Conservation (phyloP, 257 asterid genomes). For the Penstemon eatonii region DNA sequence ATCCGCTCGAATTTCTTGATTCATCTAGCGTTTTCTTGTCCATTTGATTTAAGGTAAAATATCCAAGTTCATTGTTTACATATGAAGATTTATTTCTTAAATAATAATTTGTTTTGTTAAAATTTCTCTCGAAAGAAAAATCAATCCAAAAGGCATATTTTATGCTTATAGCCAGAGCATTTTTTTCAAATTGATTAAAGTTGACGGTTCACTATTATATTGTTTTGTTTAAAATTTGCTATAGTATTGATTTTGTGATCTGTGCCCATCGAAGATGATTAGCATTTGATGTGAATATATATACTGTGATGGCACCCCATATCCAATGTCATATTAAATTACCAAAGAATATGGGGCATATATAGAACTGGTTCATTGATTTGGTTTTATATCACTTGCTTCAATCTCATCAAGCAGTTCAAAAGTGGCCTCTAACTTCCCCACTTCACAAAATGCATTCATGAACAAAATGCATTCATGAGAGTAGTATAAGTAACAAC, state of each 20-base stretch:
- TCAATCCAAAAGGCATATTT: too few relatives aligned
- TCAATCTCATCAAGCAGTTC: slow-evolving; percentile 57
- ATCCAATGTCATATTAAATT: slow-evolving; percentile 7
- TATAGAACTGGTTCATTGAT: slow-evolving; percentile 29
- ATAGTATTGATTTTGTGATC: slow-evolving; percentile 31
- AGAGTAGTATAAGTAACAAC: slow-evolving; percentile 66
- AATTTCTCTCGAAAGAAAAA: too few relatives aligned
- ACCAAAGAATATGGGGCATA: neutral
- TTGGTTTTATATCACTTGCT: slow-evolving; percentile 50
- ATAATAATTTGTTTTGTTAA: too few relatives aligned
- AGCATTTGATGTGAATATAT: slow-evolving; percentile 18
- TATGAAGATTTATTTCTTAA: too few relatives aligned
- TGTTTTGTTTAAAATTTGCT: slow-evolving; percentile 24
- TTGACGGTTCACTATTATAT: too few relatives aligned
- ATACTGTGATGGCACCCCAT: neutral
- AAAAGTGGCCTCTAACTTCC: slow-evolving; percentile 38
- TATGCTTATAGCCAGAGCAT: too few relatives aligned
- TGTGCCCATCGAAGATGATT: slow-evolving; percentile 37
- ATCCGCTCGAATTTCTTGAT: too few relatives aligned
- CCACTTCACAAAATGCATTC: slow-evolving; percentile 58
- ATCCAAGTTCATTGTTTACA: too few relatives aligned
- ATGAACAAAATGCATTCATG: too few relatives aligned
- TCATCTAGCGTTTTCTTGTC: too few relatives aligned
- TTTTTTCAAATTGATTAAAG: too few relatives aligned
- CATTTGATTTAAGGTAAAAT: too few relatives aligned